Percentiles rank a stretch among this genome's conserved stretches.
These are phyloP conservation scores for Linaria vulgaris DNA, from an alignment of 257 asterid species.

Conservation along the genomic window DNA sequence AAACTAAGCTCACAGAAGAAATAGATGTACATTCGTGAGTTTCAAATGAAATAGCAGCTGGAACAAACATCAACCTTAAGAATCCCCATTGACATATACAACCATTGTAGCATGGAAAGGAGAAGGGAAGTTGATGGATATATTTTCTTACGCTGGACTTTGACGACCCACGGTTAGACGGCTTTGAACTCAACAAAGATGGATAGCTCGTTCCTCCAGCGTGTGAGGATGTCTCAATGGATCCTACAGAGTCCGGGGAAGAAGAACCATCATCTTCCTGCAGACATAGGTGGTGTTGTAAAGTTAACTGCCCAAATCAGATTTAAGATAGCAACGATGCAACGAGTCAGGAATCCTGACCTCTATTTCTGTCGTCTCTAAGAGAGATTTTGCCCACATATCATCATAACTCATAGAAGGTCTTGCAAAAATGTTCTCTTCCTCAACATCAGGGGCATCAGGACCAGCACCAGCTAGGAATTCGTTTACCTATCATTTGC, in stretches of 20 bases:
- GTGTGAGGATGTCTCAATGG: conserved; percentile 97
- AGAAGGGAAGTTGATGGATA: conserved; percentile 13
- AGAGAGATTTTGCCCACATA: conserved; percentile 99
- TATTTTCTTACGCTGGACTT: conserved; percentile 54
- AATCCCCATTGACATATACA: no score
- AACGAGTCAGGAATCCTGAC: conserved; percentile 40
- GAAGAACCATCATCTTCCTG: conserved; percentile 98
- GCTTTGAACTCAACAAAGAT: conserved; percentile 96
- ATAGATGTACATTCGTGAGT: no score
- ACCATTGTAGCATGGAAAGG: neutral
- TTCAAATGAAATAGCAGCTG: no score
- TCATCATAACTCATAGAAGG: conserved; percentile 96
- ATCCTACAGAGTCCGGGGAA: conserved; percentile 93
- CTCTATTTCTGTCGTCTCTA: conserved; percentile 88
- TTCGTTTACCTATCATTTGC: conserved; percentile 71
- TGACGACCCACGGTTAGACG: conserved; percentile 62
- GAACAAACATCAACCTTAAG: no score
- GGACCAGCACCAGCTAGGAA: conserved; percentile 99
- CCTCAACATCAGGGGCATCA: conserved; percentile 99
- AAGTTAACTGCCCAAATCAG: conserved; percentile 7
- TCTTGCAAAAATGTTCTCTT: conserved; percentile 82
- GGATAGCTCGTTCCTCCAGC: conserved; percentile 98
- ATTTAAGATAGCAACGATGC: conserved; percentile 22
- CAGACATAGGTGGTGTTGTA: conserved; percentile 12
- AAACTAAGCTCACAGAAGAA: no score